A percentile compares a stretch with the other conserved stretches of the same genome.
Evolutionary conservation across 2,329 filamentous ascomycete genomes (phyloP).

Genomic region (Rhynchosporium secalis): DNA sequence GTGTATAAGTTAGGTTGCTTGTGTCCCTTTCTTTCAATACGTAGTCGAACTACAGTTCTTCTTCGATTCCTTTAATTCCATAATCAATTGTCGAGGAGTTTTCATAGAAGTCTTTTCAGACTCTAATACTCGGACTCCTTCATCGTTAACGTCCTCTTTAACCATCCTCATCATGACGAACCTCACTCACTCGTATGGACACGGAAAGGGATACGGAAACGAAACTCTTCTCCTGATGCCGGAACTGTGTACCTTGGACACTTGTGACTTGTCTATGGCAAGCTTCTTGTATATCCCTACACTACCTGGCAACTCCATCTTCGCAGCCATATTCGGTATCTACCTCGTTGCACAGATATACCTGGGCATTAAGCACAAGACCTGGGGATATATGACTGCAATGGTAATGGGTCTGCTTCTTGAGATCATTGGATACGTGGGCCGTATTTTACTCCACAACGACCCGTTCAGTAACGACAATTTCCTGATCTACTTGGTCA

Average conservation of each 20-base stretch:
- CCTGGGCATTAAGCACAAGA: slow-evolving; percentile 53
- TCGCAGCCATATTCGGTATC: slow-evolving; percentile 51
- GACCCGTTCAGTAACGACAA: slow-evolving; percentile 56
- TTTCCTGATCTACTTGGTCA: slow-evolving; percentile 61
- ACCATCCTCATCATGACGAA: slow-evolving; percentile 27
- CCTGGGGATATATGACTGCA: slow-evolving; percentile 55
- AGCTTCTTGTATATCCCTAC: slow-evolving; percentile 58
- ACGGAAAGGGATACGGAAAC: slow-evolving; percentile 31
- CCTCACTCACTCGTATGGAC: slow-evolving; percentile 23
- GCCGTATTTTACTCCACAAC: slow-evolving; percentile 50
- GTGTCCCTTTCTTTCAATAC: neutral
- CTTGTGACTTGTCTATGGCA: slow-evolving; percentile 54
- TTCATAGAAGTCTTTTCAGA: neutral
- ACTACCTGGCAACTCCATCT: slow-evolving; percentile 56
- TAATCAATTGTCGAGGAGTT: neutral
- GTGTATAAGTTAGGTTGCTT: slow-evolving; percentile 14
- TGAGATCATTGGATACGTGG: slow-evolving; percentile 56
- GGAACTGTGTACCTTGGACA: slow-evolving; percentile 34
- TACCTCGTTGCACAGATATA: slow-evolving; percentile 45
- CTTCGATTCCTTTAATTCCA: neutral
- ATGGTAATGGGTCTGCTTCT: slow-evolving; percentile 50
- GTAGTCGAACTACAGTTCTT: neutral
- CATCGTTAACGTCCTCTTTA: too few species aligned
- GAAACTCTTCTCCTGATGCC: slow-evolving; percentile 30
- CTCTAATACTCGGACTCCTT: neutral